A percentile compares a stretch with the other conserved stretches of the same genome.
Evolutionary conservation across 2,329 filamentous ascomycete genomes (phyloP).

Genomic region (Ceratocystis alfenasii): DNA sequence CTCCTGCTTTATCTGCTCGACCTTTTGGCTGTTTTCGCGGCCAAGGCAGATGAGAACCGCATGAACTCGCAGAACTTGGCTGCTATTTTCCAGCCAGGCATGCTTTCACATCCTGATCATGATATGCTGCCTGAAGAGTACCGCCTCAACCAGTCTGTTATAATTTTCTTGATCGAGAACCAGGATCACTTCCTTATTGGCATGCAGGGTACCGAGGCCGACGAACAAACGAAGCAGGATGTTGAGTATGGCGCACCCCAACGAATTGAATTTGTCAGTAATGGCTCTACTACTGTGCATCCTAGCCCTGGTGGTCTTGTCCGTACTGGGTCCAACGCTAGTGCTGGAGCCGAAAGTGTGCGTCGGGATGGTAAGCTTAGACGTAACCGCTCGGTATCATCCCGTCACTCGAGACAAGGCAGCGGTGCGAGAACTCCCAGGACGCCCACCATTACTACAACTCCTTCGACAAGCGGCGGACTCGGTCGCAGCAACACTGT

Average conservation of each 20-base stretch:
- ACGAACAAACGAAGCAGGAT: constrained; percentile 58
- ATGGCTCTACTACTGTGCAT: neutral
- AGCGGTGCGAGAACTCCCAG: constrained; percentile 18
- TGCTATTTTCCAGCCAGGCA: constrained; percentile 93
- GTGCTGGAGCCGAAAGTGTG: constrained; percentile 76
- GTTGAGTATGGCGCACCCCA: constrained; percentile 56
- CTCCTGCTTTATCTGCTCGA: constrained; percentile 91
- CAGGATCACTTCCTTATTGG: constrained; percentile 97
- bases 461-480: constrained; percentile 40
- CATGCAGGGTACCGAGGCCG: constrained; percentile 98
- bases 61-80: constrained; percentile 93
- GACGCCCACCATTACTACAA: constrained; percentile 32
- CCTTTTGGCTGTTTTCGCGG: constrained; percentile 88
- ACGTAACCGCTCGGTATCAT: constrained; percentile 84
- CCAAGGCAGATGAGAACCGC: constrained; percentile 89
- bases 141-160: constrained; percentile 84
- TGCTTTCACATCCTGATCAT: constrained; percentile 85
- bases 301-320: constrained; percentile 39
- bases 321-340: constrained; percentile 76
- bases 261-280: constrained; percentile 21
- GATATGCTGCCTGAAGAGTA: constrained; percentile 95
- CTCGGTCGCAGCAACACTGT: constrained; percentile 72
- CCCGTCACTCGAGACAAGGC: constrained; percentile 37
- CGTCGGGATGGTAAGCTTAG: constrained; percentile 68
- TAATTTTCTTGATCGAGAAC: constrained; percentile 96